Percentiles rank a stretch among this genome's conserved stretches.
Evolutionary conservation across 345 rosid species (phyloP).

Genomic region (Rhodamnia argentea): DNA sequence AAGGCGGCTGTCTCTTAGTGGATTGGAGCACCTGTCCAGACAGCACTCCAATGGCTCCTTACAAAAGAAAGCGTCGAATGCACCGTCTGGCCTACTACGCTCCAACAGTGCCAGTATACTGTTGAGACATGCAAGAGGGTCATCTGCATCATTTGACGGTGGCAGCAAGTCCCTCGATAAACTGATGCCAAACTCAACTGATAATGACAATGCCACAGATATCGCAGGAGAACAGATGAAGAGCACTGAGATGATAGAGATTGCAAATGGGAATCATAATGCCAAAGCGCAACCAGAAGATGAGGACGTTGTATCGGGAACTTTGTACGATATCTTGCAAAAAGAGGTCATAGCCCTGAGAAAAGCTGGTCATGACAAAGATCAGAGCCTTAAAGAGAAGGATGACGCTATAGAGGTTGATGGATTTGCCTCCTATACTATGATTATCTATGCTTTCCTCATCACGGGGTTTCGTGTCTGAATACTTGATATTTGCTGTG

Average conservation of each 20-base stretch:
- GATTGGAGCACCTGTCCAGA: conserved; percentile 17
- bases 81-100: conserved; percentile 5
- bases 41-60: conserved; percentile 16
- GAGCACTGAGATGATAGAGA: conserved; percentile 1
- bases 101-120: conserved; percentile 19
- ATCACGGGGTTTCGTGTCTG: neutral
- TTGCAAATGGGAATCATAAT: conserved; percentile 2
- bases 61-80: conserved; percentile 10
- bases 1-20: conserved; percentile 29
- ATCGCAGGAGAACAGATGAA: neutral
- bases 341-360: conserved; percentile 28
- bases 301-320: conserved; percentile 24
- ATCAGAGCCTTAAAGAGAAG: conserved; percentile 33
- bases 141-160: conserved; percentile 27
- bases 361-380: conserved; percentile 28
- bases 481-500: neutral
- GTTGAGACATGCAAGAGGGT: conserved; percentile 13
- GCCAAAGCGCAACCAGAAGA: conserved; percentile 13
- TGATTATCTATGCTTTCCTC: neutral
- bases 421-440: neutral
- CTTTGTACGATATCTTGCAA: conserved; percentile 33
- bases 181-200: conserved; percentile 6
- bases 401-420: conserved; percentile 31
- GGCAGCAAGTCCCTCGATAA: conserved; percentile 17
- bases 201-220: neutral